Base-by-base conservation (phyloP, 768 basidiomycete species). In the Amanita rubescens region DNA sequence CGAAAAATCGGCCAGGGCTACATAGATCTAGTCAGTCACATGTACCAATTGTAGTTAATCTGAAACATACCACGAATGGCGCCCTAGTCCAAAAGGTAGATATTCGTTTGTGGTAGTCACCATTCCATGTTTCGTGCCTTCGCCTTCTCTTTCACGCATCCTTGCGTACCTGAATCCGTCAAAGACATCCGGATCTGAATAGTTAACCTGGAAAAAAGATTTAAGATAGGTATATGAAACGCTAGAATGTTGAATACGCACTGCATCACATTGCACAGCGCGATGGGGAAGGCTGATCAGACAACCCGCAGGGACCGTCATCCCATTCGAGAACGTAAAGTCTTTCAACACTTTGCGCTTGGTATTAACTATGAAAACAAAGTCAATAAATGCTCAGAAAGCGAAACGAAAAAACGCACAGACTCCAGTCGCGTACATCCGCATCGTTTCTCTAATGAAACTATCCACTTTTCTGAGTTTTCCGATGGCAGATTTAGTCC, bases 401-500 rank as follows among this genome's bases (percentile, higher is more conserved):
- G n/a, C n/a, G 27, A 19, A 17, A 12, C 15, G n/a, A 15, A 42
- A 15, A 17, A 0, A 46, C 44, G 10, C 57, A 73, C 72, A n/a
- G 19, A 55, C 59, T 3, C 15, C 25, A 20, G 61, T 53, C 0
- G 65, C 66, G 7, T 60, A 61, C 14, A 63, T 53, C 3, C 72
- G 63, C 38, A 63, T 62, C 0, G 69, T 69, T 51, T 77, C 77
- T 34, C 69, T 68, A 15, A 76, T 54, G 58, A 76, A 75, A 53
- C 75, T 77, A 53, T 77, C 75, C n/a, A 76, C 45, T 53, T 72
- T 71, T 51, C 67, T 62, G 67, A 78, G 69, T 45, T 71, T 70
- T 3, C 60, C 61, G 14, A 76, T 52, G 0, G 67, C 60, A 6
- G 61, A 58, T 50, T 71, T 72, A 0, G 64, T 60, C 67, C 72